A percentile compares a stretch with the other conserved stretches of the same genome.
phyloP scores from a whole-genome alignment of 192 early-diverging fungal genomes.

The Backusella liffmaniae region DNA sequence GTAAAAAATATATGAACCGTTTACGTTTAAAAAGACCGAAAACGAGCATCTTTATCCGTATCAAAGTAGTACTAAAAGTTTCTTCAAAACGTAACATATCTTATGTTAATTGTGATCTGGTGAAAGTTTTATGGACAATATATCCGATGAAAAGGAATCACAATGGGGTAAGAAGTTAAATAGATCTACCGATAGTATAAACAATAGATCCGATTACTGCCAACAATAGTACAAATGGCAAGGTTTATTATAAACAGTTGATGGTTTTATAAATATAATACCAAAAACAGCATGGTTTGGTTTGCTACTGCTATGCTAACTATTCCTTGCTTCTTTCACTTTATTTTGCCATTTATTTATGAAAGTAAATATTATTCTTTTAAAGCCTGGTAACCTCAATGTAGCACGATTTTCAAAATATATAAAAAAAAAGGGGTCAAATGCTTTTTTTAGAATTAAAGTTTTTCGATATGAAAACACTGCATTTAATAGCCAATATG shows the following conservation, averaged over 20 bases:
- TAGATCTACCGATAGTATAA: background rate
- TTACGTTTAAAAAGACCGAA: background rate
- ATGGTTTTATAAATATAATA: background rate
- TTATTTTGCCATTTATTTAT: background rate
- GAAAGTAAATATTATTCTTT: background rate
- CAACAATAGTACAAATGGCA: background rate
- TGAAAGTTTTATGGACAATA: background rate
- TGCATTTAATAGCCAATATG: background rate
- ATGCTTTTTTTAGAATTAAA: too few relatives aligned
- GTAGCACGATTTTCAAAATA: too few relatives aligned
- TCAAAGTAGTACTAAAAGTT: background rate
- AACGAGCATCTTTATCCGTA: background rate
- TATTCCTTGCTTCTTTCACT: background rate
- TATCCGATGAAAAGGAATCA: background rate
- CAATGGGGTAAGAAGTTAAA: background rate
- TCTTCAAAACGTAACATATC: background rate
- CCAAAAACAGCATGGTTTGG: background rate
- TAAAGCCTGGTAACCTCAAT: too few relatives aligned
- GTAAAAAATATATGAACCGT: background rate
- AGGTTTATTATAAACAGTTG: background rate
- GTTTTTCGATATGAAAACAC: too few relatives aligned
- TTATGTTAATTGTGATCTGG: background rate
- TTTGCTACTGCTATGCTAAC: background rate
- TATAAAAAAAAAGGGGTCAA: too few relatives aligned
- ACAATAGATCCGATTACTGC: background rate